Conservation (phyloP, 2,329 filamentous ascomycete genomes). For the Colletotrichum endophyticum region DNA sequence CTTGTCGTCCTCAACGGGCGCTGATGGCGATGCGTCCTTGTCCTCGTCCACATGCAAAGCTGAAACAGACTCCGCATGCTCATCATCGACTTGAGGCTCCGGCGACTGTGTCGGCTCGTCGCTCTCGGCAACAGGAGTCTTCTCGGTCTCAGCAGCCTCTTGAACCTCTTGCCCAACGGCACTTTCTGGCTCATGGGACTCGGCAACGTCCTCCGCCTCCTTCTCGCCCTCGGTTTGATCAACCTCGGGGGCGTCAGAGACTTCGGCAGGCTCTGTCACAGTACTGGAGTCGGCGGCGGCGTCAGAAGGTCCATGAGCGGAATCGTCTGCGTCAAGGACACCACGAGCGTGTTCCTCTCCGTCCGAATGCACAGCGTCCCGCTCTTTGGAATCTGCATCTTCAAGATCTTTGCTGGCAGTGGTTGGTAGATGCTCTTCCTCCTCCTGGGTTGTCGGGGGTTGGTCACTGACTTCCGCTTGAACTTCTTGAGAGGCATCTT, state of each 20-base stretch:
- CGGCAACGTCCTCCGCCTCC: neutral
- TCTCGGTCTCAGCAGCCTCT: neutral
- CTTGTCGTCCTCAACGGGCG: neutral
- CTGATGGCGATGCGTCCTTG: neutral
- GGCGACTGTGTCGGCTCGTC: neutral
- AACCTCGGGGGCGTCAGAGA: neutral
- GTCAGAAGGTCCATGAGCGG: slow-evolving; percentile 6
- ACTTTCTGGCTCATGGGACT: neutral
- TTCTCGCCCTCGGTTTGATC: neutral
- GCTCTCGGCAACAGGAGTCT: neutral
- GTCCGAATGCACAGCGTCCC: slow-evolving; percentile 1
- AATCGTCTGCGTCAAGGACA: slow-evolving; percentile 11
- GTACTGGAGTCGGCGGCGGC: neutral
- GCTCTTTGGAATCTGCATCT: slow-evolving; percentile 9
- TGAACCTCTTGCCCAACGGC: neutral
- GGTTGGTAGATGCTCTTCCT: slow-evolving; percentile 12
- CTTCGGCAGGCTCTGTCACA: neutral
- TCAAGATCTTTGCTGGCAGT: slow-evolving; percentile 13
- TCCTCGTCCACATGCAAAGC: neutral
- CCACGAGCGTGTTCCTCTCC: slow-evolving; percentile 10
- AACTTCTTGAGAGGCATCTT: slow-evolving; percentile 27
- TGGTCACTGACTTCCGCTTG: slow-evolving; percentile 14
- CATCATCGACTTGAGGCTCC: neutral
- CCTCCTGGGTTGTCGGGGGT: neutral
- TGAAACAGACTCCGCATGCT: neutral